These are phyloP conservation scores for Alternaria incomplexa DNA, from an alignment of 2,329 filamentous ascomycete species.

Conservation along the genomic window DNA sequence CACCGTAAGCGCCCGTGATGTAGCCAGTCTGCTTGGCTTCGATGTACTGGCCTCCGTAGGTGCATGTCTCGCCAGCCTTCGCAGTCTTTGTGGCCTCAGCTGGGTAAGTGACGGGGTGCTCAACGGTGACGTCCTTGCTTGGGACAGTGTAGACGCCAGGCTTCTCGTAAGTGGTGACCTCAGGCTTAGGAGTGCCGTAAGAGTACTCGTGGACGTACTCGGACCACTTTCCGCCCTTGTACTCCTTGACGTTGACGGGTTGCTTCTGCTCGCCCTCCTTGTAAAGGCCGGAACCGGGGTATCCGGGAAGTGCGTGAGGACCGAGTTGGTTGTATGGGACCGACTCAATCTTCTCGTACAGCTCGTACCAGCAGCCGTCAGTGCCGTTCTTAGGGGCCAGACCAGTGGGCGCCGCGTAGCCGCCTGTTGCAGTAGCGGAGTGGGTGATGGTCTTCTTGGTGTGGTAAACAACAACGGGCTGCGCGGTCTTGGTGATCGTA, in stretches of 20 bases:
- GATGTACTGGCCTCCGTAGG: conserved; percentile 34
- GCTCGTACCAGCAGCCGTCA: conserved; percentile 34
- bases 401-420: conserved; percentile 17
- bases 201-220: conserved; percentile 27
- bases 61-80: conserved; percentile 28
- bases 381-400: conserved; percentile 20
- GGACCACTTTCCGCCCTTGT: conserved; percentile 38
- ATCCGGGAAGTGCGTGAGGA: conserved; percentile 33
- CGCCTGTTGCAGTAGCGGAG: conserved; percentile 19
- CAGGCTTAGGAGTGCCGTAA: conserved; percentile 35
- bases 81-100: conserved; percentile 32
- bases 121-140: conserved; percentile 32
- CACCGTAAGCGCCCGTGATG: conserved; percentile 32
- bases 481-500: conserved; percentile 35
- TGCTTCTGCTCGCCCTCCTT: conserved; percentile 30
- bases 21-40: conserved; percentile 29
- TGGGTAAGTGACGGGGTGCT: conserved; percentile 24
- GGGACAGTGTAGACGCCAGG: conserved; percentile 41
- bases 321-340: conserved; percentile 38
- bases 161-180: conserved; percentile 34
- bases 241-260: conserved; percentile 37
- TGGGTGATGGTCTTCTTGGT: conserved; percentile 36
- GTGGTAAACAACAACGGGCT: conserved; percentile 37
- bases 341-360: conserved; percentile 38
- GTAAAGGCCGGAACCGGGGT: conserved; percentile 38